Conservation (phyloP, 371 early-diverging fungal species). For the Rhizopus stolonifer region DNA sequence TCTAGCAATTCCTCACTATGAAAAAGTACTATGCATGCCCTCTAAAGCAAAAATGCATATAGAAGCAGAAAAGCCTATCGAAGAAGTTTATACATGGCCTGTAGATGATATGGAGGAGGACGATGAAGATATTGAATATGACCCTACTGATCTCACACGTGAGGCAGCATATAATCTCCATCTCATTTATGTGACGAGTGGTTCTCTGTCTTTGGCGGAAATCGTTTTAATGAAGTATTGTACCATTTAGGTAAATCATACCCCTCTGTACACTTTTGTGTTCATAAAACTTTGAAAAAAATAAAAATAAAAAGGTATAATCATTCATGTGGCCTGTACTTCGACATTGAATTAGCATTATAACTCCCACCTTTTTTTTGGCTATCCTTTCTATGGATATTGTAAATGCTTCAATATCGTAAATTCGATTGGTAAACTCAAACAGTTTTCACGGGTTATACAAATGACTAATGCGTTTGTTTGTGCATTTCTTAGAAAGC, state of each 20-base stretch:
- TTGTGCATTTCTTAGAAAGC: too few relatives aligned
- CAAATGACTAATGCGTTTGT: too few relatives aligned
- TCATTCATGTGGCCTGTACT: too few relatives aligned
- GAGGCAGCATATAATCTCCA: slow-evolving; percentile 85
- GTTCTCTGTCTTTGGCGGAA: slow-evolving; percentile 72
- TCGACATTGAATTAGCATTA: too few relatives aligned
- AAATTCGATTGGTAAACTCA: too few relatives aligned
- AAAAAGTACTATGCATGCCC: slow-evolving; percentile 63
- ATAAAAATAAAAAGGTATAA: too few relatives aligned
- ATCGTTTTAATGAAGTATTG: slow-evolving; percentile 63
- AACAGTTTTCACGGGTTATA: too few relatives aligned
- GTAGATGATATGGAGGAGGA: slow-evolving; percentile 11
- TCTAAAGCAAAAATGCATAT: slow-evolving; percentile 32
- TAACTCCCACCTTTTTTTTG: too few relatives aligned
- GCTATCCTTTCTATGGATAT: too few relatives aligned
- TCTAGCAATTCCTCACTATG: slow-evolving; percentile 83
- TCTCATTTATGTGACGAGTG: slow-evolving; percentile 68
- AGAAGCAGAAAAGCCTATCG: slow-evolving; percentile 14
- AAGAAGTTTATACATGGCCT: slow-evolving; percentile 31
- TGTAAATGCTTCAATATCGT: too few relatives aligned
- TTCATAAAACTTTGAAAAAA: too few relatives aligned
- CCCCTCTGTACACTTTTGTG: too few relatives aligned
- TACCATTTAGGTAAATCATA: slow-evolving; percentile 37
- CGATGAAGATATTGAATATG: slow-evolving; percentile 40
- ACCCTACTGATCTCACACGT: slow-evolving; percentile 48